Percentiles rank a stretch among this genome's conserved stretches.
phyloP scores from a whole-genome alignment of 352 stramenopile species.

The Peronospora destructor region DNA sequence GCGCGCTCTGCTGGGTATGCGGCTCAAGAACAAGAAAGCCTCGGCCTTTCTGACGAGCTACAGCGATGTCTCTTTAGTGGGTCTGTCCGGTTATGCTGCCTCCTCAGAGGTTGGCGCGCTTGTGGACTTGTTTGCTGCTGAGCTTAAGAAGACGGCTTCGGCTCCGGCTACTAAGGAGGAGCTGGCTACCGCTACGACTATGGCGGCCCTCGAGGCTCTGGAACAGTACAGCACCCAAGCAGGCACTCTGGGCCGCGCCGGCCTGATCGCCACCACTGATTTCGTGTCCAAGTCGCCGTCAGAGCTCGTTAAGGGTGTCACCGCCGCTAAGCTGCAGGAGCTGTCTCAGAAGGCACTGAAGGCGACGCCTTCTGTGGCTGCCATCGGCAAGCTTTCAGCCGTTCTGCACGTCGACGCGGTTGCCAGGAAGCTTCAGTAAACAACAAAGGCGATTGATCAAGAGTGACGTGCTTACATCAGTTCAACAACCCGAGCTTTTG shows the following conservation, averaged over 20 bases:
- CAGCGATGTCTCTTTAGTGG: conserved; percentile 54
- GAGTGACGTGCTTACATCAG: conserved; percentile 33
- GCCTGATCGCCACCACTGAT: conserved; percentile 28
- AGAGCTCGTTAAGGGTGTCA: conserved; percentile 41
- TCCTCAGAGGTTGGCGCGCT: conserved; percentile 51
- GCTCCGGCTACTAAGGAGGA: conserved; percentile 57
- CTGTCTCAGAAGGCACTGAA: conserved; percentile 70
- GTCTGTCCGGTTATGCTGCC: conserved; percentile 49
- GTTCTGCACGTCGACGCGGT: conserved; percentile 72
- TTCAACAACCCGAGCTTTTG: conserved; percentile 21
- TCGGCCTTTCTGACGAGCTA: conserved; percentile 58
- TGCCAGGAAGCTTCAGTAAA: conserved; percentile 76
- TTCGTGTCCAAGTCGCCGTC: conserved; percentile 37
- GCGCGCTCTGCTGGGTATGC: conserved; percentile 47
- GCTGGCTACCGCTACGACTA: conserved; percentile 66
- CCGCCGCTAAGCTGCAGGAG: conserved; percentile 62
- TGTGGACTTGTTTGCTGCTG: conserved; percentile 56
- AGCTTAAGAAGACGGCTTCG: conserved; percentile 70
- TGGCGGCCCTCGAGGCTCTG: conserved; percentile 38
- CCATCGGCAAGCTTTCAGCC: conserved; percentile 59
- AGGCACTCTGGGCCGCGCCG: conserved; percentile 37
- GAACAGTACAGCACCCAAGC: conserved; percentile 38
- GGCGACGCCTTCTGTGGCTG: conserved; percentile 65
- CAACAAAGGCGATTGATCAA: conserved; percentile 20
- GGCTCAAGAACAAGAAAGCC: conserved; percentile 58